Percentiles rank a stretch among this genome's conserved stretches.
Evolutionary conservation across 768 basidiomycete genomes (phyloP).

Genomic region (Russula virescens): DNA sequence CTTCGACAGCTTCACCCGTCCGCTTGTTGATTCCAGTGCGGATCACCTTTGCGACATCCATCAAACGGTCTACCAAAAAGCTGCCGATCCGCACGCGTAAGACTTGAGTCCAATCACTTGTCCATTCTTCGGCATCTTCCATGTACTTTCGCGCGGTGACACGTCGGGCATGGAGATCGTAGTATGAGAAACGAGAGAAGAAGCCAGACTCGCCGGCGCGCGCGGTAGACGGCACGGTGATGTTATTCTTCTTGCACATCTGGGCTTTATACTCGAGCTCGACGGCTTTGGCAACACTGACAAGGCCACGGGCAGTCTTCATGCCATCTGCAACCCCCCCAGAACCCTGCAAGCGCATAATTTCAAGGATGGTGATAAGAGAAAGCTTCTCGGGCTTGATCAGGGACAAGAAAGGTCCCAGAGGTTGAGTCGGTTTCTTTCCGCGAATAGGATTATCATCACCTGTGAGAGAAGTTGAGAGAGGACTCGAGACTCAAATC

Average conservation of each 20-base stretch:
- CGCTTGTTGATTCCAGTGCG: constrained; percentile 51
- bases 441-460: too few relatives aligned
- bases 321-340: constrained; percentile 80
- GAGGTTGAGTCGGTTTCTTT: constrained; percentile 18
- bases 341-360: constrained; percentile 73
- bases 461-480: background rate
- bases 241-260: constrained; percentile 61
- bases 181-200: constrained; percentile 58
- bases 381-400: constrained; percentile 76
- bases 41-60: constrained; percentile 76
- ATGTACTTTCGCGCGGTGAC: constrained; percentile 59
- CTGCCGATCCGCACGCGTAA: constrained; percentile 75
- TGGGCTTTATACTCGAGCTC: constrained; percentile 89
- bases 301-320: constrained; percentile 80
- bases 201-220: constrained; percentile 36
- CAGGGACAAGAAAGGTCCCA: constrained; percentile 71
- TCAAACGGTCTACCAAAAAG: constrained; percentile 74
- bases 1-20: constrained; percentile 60
- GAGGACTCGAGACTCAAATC: background rate
- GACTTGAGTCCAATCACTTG: constrained; percentile 75
- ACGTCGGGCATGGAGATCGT: constrained; percentile 55
- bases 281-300: constrained; percentile 75
- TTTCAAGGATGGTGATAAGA: constrained; percentile 81
- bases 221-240: constrained; percentile 31
- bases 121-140: constrained; percentile 64